phyloP scores from a whole-genome alignment of 2,329 filamentous ascomycete species.

The Gliomastix tumulicola region DNA sequence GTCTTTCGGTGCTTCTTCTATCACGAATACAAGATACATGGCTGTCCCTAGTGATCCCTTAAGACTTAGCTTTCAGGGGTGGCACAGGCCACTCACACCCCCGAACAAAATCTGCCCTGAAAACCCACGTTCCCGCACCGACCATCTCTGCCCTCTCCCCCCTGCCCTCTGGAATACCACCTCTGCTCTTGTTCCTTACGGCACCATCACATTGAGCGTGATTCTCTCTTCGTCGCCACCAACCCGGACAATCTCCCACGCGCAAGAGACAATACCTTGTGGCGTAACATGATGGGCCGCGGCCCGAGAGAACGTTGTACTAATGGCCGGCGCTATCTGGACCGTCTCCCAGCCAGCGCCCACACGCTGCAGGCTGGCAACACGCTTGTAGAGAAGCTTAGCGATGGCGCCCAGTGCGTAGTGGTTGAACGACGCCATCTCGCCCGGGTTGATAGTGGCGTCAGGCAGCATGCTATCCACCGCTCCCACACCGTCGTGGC shows the following conservation, averaged over 20 bases:
- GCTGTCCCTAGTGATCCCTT: too few relatives aligned
- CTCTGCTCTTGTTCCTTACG: neutral
- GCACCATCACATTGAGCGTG: neutral
- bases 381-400: neutral
- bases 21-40: too few relatives aligned
- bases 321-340: neutral
- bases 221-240: neutral
- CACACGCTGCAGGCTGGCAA: neutral
- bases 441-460: conserved; percentile 33
- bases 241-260: neutral
- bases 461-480: conserved; percentile 38
- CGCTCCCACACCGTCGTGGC: conserved; percentile 44
- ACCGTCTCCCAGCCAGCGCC: neutral
- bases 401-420: conserved; percentile 40
- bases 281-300: neutral
- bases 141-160: neutral
- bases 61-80: neutral
- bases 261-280: neutral
- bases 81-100: neutral
- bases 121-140: neutral
- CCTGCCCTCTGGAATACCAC: neutral
- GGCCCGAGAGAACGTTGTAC: neutral
- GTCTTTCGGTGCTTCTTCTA: too few relatives aligned
- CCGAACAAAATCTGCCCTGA: neutral
- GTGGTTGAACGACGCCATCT: conserved; percentile 45